Evolutionary conservation across 192 early-diverging fungal species (phyloP).

Genomic region (Linnemannia elongata): DNA sequence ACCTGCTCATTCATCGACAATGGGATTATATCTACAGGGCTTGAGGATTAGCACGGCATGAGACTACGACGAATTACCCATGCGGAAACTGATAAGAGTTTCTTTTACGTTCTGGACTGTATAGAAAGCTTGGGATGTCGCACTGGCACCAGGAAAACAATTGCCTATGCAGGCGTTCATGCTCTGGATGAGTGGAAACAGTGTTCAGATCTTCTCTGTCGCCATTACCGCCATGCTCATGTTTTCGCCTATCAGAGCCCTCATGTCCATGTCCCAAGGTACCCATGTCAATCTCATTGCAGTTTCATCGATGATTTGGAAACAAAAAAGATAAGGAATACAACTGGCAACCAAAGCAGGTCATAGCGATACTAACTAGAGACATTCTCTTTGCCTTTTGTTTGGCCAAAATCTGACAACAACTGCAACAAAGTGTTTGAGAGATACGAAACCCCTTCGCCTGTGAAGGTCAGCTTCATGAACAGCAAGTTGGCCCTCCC

Average conservation of each 20-base stretch:
- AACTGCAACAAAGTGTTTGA: constrained; percentile 73
- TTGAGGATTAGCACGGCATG: not conserved
- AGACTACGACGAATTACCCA: not conserved
- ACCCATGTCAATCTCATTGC: not conserved
- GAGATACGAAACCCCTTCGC: constrained; percentile 74
- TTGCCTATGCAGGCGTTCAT: constrained; percentile 99
- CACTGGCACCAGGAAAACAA: constrained; percentile 88
- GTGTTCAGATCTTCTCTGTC: constrained; percentile 96
- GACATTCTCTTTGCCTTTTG: not conserved
- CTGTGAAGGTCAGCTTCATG: constrained; percentile 60
- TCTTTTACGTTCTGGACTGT: not conserved
- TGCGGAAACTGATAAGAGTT: not conserved
- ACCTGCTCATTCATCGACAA: not conserved
- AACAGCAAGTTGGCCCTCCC: constrained; percentile 73
- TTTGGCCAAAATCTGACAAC: not conserved
- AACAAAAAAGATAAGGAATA: not conserved
- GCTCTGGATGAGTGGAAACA: constrained; percentile 99
- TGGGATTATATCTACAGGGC: not conserved
- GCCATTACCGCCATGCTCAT: constrained; percentile 98
- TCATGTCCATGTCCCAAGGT: constrained; percentile 79
- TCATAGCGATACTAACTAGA: not conserved
- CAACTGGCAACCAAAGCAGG: not conserved
- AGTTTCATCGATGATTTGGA: not conserved
- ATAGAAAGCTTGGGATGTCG: constrained; percentile 98
- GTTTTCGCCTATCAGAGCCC: constrained; percentile 83